Conservation (phyloP, 768 basidiomycete genomes). For the Leccinum subgranulosum region DNA sequence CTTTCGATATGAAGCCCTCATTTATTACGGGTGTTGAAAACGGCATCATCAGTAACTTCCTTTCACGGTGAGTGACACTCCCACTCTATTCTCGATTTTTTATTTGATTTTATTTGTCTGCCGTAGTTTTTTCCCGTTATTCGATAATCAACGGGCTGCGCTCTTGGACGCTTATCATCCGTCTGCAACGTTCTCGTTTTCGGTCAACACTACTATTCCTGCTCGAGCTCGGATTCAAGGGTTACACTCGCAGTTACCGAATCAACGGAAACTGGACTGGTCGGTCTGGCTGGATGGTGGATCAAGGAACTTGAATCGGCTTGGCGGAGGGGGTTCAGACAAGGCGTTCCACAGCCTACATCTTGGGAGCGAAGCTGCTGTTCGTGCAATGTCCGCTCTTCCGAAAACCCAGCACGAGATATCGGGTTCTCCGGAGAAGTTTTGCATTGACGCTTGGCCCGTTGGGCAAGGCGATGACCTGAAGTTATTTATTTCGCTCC, state of each 20-base stretch:
- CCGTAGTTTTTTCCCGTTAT: constrained; percentile 76
- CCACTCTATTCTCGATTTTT: neutral
- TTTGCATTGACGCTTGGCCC: constrained; percentile 84
- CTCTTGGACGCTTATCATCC: constrained; percentile 77
- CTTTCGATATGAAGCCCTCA: constrained; percentile 67
- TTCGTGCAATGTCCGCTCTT: constrained; percentile 57
- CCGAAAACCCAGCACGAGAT: constrained; percentile 86
- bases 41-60: constrained; percentile 68
- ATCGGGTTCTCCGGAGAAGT: constrained; percentile 71
- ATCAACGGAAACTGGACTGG: constrained; percentile 85
- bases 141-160: constrained; percentile 70
- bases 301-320: constrained; percentile 77
- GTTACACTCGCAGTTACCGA: constrained; percentile 66
- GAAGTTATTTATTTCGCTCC: constrained; percentile 68
- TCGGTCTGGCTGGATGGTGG: constrained; percentile 55
- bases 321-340: constrained; percentile 59
- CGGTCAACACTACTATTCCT: constrained; percentile 80
- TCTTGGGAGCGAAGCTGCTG: constrained; percentile 61
- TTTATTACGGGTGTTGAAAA: constrained; percentile 75
- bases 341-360: constrained; percentile 67
- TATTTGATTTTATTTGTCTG: constrained; percentile 4
- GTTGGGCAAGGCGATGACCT: constrained; percentile 55
- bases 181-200: constrained; percentile 88
- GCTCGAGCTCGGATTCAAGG: constrained; percentile 72
- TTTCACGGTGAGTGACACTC: constrained; percentile 56